These are phyloP conservation scores for Dictyostelium intermedium DNA, from an alignment of 78 protist genomes.

Conservation along the genomic window DNA sequence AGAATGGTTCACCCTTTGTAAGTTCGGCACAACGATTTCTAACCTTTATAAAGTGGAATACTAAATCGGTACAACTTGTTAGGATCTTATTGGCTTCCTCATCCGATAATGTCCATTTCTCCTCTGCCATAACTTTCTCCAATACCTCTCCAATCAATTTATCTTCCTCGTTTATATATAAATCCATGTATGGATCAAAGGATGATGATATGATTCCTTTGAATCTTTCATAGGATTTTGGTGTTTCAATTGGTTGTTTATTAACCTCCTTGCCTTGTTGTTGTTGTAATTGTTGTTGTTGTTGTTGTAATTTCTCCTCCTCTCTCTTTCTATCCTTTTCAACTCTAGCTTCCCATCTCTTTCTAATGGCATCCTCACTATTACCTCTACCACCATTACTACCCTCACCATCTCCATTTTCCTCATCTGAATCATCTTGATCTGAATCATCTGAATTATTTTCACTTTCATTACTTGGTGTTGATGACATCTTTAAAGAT, in stretches of 20 bases:
- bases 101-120: slow-evolving; percentile 57
- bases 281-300: neutral
- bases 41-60: slow-evolving; percentile 13
- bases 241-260: slow-evolving; percentile 7
- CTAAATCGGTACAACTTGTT: slow-evolving; percentile 34
- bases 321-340: slow-evolving; percentile 11
- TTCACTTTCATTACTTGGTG: neutral
- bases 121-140: slow-evolving; percentile 17
- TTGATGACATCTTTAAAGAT: neutral
- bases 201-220: slow-evolving; percentile 64
- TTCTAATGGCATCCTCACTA: slow-evolving; percentile 20
- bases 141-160: slow-evolving; percentile 33
- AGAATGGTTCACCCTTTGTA: slow-evolving; percentile 65
- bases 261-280: neutral
- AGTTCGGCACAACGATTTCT: slow-evolving; percentile 47
- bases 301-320: slow-evolving; percentile 16
- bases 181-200: slow-evolving; percentile 85
- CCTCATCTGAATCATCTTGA: neutral
- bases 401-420: neutral
- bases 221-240: slow-evolving; percentile 47
- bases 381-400: neutral
- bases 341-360: slow-evolving; percentile 26
- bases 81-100: slow-evolving; percentile 66
- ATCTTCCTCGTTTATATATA: slow-evolving; percentile 77
- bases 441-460: neutral